These are phyloP conservation scores for Triticum turgidum DNA, from an alignment of 176 grass and related monocot species.

Conservation along the genomic window DNA sequence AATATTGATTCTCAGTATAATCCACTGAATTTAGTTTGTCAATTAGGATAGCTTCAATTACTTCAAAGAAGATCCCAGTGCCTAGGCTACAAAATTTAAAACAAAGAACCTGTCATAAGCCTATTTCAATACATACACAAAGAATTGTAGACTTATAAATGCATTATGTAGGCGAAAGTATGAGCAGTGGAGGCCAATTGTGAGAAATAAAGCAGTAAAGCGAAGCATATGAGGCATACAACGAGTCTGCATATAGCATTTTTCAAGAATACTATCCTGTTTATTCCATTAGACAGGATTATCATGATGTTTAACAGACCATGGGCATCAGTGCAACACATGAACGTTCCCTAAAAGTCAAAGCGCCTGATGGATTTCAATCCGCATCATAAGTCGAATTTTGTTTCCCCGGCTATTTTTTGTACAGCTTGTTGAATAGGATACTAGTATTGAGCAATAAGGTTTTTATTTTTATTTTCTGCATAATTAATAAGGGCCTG, in stretches of 20 bases:
- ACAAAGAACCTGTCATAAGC: conserved; percentile 32
- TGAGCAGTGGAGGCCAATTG: neutral
- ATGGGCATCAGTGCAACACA: neutral
- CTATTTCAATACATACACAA: neutral
- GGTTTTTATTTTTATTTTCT: neutral
- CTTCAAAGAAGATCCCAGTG: conserved; percentile 19
- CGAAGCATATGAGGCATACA: neutral
- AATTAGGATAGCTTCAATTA: conserved; percentile 30
- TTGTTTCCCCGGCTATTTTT: neutral
- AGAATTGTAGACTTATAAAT: neutral
- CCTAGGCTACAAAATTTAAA: conserved; percentile 42
- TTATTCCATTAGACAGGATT: neutral
- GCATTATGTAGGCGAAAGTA: neutral
- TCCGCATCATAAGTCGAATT: neutral
- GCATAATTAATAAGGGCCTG: neutral
- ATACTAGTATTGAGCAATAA: neutral
- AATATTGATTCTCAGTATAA: neutral
- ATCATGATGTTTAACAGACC: neutral
- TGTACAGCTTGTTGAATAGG: neutral
- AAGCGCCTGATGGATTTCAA: neutral
- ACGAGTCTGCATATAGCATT: neutral
- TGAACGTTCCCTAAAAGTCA: neutral
- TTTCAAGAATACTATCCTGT: neutral
- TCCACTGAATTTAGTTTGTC: conserved; percentile 21
- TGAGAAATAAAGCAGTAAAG: neutral